These are phyloP conservation scores for Xylariaceae sp. DNA, from an alignment of 2,329 filamentous ascomycete genomes.

Conservation along the genomic window DNA sequence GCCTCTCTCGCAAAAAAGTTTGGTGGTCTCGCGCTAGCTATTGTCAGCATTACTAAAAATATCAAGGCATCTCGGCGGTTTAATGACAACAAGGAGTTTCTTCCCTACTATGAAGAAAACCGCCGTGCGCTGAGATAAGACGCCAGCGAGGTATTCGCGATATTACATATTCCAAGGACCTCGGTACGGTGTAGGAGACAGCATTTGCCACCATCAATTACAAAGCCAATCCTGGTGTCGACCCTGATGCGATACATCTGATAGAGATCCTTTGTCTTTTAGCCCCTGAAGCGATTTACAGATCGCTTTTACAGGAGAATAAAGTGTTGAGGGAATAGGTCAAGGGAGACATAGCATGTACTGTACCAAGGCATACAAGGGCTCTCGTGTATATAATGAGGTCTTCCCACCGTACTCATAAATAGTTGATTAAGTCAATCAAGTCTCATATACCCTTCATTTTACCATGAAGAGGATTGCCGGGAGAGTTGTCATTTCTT, in stretches of 20 bases:
- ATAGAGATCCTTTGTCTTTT: conserved; percentile 1
- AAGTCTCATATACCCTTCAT: too few species aligned
- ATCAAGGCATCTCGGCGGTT: not conserved
- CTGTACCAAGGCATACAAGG: too few species aligned
- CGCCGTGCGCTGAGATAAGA: not conserved
- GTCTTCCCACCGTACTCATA: too few species aligned
- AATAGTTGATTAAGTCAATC: too few species aligned
- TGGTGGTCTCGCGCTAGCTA: not conserved
- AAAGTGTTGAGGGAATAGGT: too few species aligned
- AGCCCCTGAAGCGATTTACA: not conserved
- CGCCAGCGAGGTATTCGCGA: not conserved
- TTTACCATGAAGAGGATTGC: too few species aligned
- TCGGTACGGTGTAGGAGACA: conserved; percentile 1
- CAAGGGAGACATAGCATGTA: too few species aligned
- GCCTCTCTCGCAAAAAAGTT: not conserved
- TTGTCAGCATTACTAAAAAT: not conserved
- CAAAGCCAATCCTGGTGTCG: not conserved
- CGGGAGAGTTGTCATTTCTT: not conserved
- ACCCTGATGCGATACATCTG: not conserved
- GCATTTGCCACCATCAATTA: not conserved
- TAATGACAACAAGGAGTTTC: not conserved
- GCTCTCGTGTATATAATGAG: too few species aligned
- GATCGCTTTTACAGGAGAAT: not conserved
- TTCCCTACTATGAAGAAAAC: conserved; percentile 2
- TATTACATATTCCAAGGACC: conserved; percentile 2